phyloP scores from a whole-genome alignment of 805 yeast genomes.

The Starmerella scarabaei region DNA sequence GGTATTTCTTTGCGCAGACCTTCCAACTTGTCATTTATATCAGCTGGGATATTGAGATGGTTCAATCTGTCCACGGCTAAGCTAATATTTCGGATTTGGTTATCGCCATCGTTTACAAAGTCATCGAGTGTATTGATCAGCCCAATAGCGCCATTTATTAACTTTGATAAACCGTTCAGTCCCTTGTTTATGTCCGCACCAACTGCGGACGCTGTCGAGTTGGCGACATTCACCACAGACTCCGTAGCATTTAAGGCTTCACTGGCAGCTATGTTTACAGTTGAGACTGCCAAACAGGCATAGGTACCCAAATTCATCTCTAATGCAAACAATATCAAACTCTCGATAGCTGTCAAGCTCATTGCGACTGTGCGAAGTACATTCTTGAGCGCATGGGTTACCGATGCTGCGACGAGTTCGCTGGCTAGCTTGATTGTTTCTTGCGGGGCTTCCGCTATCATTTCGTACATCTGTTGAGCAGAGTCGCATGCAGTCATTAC shows the following conservation, averaged over 20 bases:
- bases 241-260: conserved; percentile 66
- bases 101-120: conserved; percentile 40
- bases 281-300: conserved; percentile 64
- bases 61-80: conserved; percentile 44
- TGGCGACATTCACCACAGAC: conserved; percentile 44
- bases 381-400: conserved; percentile 39
- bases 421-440: conserved; percentile 46
- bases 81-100: conserved; percentile 39
- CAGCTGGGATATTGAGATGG: conserved; percentile 49
- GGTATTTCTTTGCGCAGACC: conserved; percentile 44
- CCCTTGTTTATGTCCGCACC: conserved; percentile 56
- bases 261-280: conserved; percentile 57
- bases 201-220: conserved; percentile 42
- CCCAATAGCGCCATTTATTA: conserved; percentile 43
- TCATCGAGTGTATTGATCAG: conserved; percentile 41
- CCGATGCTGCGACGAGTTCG: conserved; percentile 36
- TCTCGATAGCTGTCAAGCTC: conserved; percentile 44
- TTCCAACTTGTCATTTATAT: conserved; percentile 45
- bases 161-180: conserved; percentile 42
- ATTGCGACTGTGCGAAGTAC: conserved; percentile 34
- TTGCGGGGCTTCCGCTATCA: conserved; percentile 39
- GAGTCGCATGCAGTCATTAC: conserved; percentile 36
- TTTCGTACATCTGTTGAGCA: conserved; percentile 31
- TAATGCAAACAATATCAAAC: conserved; percentile 47
- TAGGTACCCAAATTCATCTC: conserved; percentile 76